Evolutionary conservation across 352 stramenopile species (phyloP).

Genomic region (Globisporangium mamillatum): DNA sequence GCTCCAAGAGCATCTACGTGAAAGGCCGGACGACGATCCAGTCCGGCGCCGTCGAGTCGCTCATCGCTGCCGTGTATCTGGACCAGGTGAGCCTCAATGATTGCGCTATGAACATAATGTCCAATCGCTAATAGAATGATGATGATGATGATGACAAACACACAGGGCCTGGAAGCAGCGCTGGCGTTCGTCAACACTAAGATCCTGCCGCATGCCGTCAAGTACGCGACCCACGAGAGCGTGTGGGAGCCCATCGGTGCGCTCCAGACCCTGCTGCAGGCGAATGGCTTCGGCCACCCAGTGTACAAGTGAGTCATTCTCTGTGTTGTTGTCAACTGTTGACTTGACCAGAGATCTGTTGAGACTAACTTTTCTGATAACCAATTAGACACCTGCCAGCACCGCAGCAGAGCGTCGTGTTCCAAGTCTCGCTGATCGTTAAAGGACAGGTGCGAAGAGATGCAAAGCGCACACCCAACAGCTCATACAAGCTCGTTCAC

Average conservation of each 20-base stretch:
- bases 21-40: conserved; percentile 72
- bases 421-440: conserved; percentile 62
- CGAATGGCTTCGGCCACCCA: conserved; percentile 58
- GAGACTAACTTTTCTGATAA: neutral
- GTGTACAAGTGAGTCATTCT: conserved; percentile 49
- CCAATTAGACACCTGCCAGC: conserved; percentile 47
- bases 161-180: conserved; percentile 51
- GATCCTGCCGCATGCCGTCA: conserved; percentile 55
- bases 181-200: conserved; percentile 62
- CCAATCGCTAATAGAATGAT: no score
- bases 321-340: neutral
- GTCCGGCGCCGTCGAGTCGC: conserved; percentile 65
- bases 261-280: conserved; percentile 69
- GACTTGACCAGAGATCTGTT: neutral
- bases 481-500: neutral
- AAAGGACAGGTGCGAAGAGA: conserved; percentile 41
- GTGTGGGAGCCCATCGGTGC: conserved; percentile 60
- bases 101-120: neutral
- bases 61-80: conserved; percentile 77
- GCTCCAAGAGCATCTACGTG: conserved; percentile 24
- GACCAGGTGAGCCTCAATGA: conserved; percentile 41
- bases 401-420: conserved; percentile 37
- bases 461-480: neutral
- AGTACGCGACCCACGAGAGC: conserved; percentile 48
- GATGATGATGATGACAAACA: neutral